Base-by-base conservation (phyloP, 495 filamentous ascomycete genomes). In the Glonium stellatum region DNA sequence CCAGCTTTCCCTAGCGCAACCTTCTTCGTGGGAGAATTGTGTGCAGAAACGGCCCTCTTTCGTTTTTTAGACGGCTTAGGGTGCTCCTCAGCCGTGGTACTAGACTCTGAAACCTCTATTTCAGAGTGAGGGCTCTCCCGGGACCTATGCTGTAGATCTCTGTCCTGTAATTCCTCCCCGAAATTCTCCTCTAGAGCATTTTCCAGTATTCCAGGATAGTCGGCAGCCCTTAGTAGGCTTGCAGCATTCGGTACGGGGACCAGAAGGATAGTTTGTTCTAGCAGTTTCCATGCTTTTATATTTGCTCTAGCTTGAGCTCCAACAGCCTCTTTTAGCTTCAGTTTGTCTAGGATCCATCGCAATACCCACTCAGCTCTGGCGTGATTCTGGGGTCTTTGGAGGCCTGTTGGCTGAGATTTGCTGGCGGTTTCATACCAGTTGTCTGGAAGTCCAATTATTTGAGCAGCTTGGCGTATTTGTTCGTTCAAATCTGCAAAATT, bases 281-380 rank as follows among this genome's bases (percentile, higher is more conserved):
- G 47, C 11, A 63, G 49, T 39, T 48, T 69, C 71, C 72, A 69
- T 41, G 58, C 31, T 51, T 19, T 58, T 49, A 52, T 19, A 46
- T 55, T 68, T 41, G 49, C 47, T 10, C 65, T 58, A 35, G 66
- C 65, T 22, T 65, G 67, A 12, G 49, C 51, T 5, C 69, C 64
- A 13, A 48, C 55, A 12, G 65, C 60, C 22, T 60, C 63, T 18
- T 68, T 67, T 21, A 70, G 65, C 51, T 80, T 76, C 15, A 87
- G 58, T 63, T 78, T 83, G 67, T 84, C 85, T 61, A 88, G 74
- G 25, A 88, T 69, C 86, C 86, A 89, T 62, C 79, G 76, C 23
- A 87, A 69, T 8, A 85, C 75, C 84, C 84, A 88, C 71, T 87
- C 84, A 62, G 84, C 80, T 70, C 83, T 79, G 21, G 62, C 69